Evolutionary conservation across 164 flowering plant species (phyloP).

Genomic region (Cinnamomum micranthum): DNA sequence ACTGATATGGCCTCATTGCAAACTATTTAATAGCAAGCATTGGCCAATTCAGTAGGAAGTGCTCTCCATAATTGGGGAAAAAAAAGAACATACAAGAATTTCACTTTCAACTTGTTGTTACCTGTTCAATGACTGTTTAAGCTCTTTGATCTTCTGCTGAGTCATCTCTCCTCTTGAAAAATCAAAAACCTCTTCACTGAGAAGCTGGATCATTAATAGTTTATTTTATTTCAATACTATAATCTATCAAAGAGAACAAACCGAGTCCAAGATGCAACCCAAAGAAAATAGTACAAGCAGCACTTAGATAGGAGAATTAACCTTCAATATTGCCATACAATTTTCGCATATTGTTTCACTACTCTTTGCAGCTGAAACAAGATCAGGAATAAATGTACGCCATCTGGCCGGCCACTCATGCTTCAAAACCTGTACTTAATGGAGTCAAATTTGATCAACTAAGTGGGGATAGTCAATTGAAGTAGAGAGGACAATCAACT

Average conservation of each 20-base stretch:
- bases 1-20: neutral
- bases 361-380: slow-evolving; percentile 92
- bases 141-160: slow-evolving; percentile 93
- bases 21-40: neutral
- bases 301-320: slow-evolving; percentile 6
- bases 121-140: slow-evolving; percentile 95
- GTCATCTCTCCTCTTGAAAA: slow-evolving; percentile 99
- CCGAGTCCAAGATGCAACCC: neutral
- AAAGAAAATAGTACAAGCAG: neutral
- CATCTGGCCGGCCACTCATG: slow-evolving; percentile 99
- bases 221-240: neutral
- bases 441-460: slow-evolving; percentile 2
- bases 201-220: slow-evolving; percentile 48
- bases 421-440: slow-evolving; percentile 66
- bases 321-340: slow-evolving; percentile 97
- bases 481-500: neutral
- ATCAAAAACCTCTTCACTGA: slow-evolving; percentile 98
- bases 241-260: neutral
- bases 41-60: neutral
- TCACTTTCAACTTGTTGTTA: slow-evolving; percentile 13
- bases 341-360: slow-evolving; percentile 99
- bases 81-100: neutral
- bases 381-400: slow-evolving; percentile 92
- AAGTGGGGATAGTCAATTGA: neutral
- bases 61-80: neutral